Base-by-base conservation (phyloP, 495 filamentous ascomycete genomes). In the Penicillium lividum region DNA sequence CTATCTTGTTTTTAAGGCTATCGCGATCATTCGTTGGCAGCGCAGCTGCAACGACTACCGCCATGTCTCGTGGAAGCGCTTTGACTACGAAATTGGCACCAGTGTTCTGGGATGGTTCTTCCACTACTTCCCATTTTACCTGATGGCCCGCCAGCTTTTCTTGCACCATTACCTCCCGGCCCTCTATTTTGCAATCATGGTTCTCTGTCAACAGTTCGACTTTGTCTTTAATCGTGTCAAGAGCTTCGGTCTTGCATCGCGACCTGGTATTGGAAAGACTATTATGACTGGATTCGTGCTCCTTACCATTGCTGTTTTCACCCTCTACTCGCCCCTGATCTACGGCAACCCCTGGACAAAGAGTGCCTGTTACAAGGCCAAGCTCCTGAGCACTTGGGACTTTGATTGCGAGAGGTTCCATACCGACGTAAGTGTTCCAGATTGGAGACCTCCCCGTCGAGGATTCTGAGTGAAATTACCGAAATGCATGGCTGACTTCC, bases 91-190 rank as follows among this genome's bases (percentile, higher is more conserved):
- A 71, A 84, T 98, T 63, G 94, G 94, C 55, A 91, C 85, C 9
- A 89, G 84, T 31, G 90, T 97, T 11, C 83, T 98, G 25, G 94
- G 90, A 44, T 98, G 94, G 94, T 89, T 89, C 18, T 90, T 93
- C 71, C 94, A 98, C 69, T 98, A 98, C 76, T 90, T 96, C 77
- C 95, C 94, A 6, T 98, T 98, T 80, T 98, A 84, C 73, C 84
- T 98, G 33, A 98, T 98, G 94, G 90, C 92, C 56, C 90, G 94
- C 59, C 94, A 98, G 73, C 84, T 98, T 42, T 98, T 98, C 83
- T 76, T 98, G 49, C 94, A 98, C 72, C 94, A 98, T 68, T 98
- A 98, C 65, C 87, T 98, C 53, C 94, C 94, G 1, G 94, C 94
- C 3, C 84, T 98, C 13, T 96, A 97, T 76, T 98, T 98, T 67